Evolutionary conservation across 2,329 filamentous ascomycete genomes (phyloP).

Genomic region (Furcasterigmium furcatum): DNA sequence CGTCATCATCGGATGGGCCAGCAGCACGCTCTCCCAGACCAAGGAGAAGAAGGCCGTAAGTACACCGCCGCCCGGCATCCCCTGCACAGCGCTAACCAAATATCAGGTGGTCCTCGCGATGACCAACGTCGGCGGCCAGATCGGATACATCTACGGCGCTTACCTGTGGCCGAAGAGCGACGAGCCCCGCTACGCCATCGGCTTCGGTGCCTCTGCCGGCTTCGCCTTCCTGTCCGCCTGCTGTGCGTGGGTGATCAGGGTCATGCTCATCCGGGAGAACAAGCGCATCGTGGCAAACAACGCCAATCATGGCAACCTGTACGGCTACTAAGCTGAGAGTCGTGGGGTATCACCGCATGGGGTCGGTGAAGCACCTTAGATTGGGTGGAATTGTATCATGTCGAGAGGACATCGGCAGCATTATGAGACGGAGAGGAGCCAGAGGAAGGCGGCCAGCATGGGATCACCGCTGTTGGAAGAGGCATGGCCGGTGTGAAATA

Average conservation of each 20-base stretch:
- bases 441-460: too few species aligned
- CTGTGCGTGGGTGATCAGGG: slow-evolving; percentile 39
- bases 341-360: too few species aligned
- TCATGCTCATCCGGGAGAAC: slow-evolving; percentile 37
- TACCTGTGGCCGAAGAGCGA: slow-evolving; percentile 45
- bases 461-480: too few species aligned
- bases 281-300: slow-evolving; percentile 29
- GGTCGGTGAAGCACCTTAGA: too few species aligned
- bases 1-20: slow-evolving; percentile 43
- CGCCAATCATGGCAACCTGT: slow-evolving; percentile 29
- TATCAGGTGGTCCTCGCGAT: slow-evolving; percentile 35
- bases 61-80: background rate
- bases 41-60: slow-evolving; percentile 44
- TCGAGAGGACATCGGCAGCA: too few species aligned
- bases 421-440: too few species aligned
- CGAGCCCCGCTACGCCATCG: slow-evolving; percentile 40
- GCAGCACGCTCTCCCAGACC: slow-evolving; percentile 39
- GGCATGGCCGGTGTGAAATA: too few species aligned
- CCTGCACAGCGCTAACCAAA: background rate
- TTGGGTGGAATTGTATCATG: too few species aligned
- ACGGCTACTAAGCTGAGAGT: slow-evolving; percentile 31
- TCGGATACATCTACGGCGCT: slow-evolving; percentile 46
- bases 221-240: slow-evolving; percentile 31
- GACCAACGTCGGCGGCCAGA: slow-evolving; percentile 42
- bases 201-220: slow-evolving; percentile 39